These are phyloP conservation scores for Actinomortierella ambigua DNA, from an alignment of 371 early-diverging fungal genomes.

Conservation along the genomic window DNA sequence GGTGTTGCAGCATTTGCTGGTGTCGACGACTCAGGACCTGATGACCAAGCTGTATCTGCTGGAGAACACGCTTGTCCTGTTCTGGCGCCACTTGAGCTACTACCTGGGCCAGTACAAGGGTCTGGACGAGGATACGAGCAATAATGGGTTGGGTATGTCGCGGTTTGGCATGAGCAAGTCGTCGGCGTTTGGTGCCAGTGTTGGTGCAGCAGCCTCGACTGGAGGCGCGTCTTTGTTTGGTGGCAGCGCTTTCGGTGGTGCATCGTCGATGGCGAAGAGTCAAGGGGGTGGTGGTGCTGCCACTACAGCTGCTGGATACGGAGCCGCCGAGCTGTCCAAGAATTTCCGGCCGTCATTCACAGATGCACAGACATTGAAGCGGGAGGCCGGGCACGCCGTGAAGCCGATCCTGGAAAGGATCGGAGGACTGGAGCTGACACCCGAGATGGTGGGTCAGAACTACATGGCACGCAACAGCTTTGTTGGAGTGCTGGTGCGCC, in stretches of 20 bases:
- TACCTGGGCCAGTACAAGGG: constrained; percentile 46
- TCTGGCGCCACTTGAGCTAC: constrained; percentile 59
- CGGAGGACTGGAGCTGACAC: constrained; percentile 44
- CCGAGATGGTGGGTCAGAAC: constrained; percentile 46
- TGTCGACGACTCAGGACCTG: constrained; percentile 46
- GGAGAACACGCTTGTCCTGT: constrained; percentile 54
- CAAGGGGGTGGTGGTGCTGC: constrained; percentile 3
- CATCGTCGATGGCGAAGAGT: no score
- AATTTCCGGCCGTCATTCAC: constrained; percentile 46
- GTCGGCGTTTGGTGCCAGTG: constrained; percentile 22
- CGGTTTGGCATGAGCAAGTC: constrained; percentile 49
- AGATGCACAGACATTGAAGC: constrained; percentile 51
- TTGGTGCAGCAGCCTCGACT: constrained; percentile 13
- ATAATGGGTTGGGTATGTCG: constrained; percentile 21
- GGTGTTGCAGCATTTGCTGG: constrained; percentile 37
- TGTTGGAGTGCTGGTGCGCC: constrained; percentile 54
- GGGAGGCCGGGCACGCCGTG: constrained; percentile 53
- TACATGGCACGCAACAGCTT: constrained; percentile 52
- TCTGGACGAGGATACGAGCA: constrained; percentile 20
- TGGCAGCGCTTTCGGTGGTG: background rate
- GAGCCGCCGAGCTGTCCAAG: constrained; percentile 30
- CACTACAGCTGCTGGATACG: constrained; percentile 6
- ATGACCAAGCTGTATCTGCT: constrained; percentile 39
- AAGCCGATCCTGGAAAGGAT: constrained; percentile 49
- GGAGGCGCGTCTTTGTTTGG: constrained; percentile 1